Evolutionary conservation across 306 rosid species (phyloP), one percentile per base, ranked within the genome.

Genomic region (Vigna mungo): DNA sequence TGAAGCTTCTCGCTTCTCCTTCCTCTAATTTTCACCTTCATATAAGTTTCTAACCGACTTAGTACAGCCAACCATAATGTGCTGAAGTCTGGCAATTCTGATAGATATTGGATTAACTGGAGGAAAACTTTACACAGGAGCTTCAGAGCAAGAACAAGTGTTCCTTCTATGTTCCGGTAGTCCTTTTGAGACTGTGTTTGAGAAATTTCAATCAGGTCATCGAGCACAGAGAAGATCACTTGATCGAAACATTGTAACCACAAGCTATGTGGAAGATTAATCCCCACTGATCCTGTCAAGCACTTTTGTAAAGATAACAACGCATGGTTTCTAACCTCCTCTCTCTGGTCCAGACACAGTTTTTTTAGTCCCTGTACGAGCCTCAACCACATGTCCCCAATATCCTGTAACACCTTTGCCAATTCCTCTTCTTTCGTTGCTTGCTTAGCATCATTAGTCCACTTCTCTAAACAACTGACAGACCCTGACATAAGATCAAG

Each of bases 321-420:
- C 4, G 99, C 97, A 73, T 91, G 94, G 78, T 89, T 91, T 78
- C 99, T 84, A 25, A 95, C 94, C 77, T 92, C 98, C 81, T 91
- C 97, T 84, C 99, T 95, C 77, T 92, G 97, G 83, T 95, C 99
- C 88, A 89, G 82, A 79, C 99, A 91, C 62, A 91, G 85, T 78
- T 86, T 89, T 75, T 90, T 89, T 49, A 95, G 64, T 39, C 88
- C 99, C 76, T 95, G 97, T 34, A 88, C 84, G 41, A 95, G 94
- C 83, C 96, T 86, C 80, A 95, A 64, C 98, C 99, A 95, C 99
- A 95, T 92, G 37, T 95, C 98, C 65, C 97, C 97, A 84, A 95
- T 89, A 86, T 92, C 95, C 85, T 79, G 89, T 49, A 83, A 81
- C 91, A 89, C 78, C 78, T 85, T 92, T 49, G 51, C 75, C 51